phyloP scores from a whole-genome alignment of 768 basidiomycete species.

The Phallus indusiatus region DNA sequence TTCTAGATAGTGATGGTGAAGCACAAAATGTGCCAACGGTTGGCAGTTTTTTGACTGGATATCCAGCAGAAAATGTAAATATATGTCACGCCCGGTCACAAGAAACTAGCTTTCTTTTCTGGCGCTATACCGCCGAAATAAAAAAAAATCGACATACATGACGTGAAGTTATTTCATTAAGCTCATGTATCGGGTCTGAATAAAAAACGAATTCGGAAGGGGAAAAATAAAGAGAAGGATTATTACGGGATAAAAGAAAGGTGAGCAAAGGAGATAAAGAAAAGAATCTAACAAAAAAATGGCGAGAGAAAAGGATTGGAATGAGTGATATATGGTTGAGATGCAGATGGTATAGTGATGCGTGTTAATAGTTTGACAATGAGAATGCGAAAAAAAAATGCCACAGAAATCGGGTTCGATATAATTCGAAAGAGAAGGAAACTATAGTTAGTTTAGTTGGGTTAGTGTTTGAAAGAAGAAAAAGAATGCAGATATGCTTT shows the following conservation, averaged over 20 bases:
- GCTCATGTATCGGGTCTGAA: too few relatives aligned
- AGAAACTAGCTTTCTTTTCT: background rate
- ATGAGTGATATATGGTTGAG: background rate
- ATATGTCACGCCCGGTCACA: background rate
- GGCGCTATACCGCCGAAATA: background rate
- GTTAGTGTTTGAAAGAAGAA: background rate
- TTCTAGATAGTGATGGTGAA: background rate
- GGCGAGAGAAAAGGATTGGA: background rate
- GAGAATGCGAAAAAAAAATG: background rate
- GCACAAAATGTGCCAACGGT: too few relatives aligned
- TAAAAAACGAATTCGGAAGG: too few relatives aligned
- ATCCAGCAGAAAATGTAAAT: background rate
- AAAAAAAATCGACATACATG: too few relatives aligned
- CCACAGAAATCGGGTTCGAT: background rate
- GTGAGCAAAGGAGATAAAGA: background rate
- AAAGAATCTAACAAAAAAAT: background rate
- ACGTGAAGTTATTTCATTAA: too few relatives aligned
- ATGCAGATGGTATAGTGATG: background rate
- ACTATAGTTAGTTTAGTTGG: background rate
- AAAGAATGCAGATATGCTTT: background rate
- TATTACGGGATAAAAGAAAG: too few relatives aligned
- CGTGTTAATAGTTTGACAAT: background rate
- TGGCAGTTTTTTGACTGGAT: too few relatives aligned
- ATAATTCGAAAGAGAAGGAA: background rate
- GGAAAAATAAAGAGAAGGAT: too few relatives aligned